phyloP scores from a whole-genome alignment of 257 asterid species.

The Nicotiana sylvestris region DNA sequence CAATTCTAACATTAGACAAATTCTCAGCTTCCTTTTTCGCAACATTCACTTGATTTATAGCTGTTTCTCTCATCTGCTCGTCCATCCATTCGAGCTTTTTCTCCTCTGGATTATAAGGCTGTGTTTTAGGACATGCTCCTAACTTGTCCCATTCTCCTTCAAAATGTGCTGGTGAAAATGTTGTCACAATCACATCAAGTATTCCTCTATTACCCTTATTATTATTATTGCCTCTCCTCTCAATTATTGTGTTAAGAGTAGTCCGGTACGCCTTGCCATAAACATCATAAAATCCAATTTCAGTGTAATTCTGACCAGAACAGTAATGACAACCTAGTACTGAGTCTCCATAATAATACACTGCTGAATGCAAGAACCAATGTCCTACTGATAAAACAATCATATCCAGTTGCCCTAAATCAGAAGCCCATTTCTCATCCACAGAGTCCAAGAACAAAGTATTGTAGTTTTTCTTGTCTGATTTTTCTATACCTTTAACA shows the following conservation, averaged over 20 bases:
- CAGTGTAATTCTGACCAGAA: slow-evolving; percentile 34
- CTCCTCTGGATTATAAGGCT: slow-evolving; percentile 43
- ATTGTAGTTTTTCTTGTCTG: slow-evolving; percentile 26
- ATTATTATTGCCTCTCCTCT: slow-evolving; percentile 9
- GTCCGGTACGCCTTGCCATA: slow-evolving; percentile 49
- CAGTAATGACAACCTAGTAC: slow-evolving; percentile 62
- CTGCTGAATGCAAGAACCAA: slow-evolving; percentile 59
- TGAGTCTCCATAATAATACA: slow-evolving; percentile 29
- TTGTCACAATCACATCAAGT: slow-evolving; percentile 40
- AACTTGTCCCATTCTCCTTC: slow-evolving; percentile 84
- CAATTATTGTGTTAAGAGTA: slow-evolving; percentile 28
- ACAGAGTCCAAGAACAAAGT: slow-evolving; percentile 41
- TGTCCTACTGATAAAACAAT: slow-evolving; percentile 64
- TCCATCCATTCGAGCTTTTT: slow-evolving; percentile 47
- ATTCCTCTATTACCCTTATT: background rate
- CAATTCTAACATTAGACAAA: slow-evolving; percentile 29
- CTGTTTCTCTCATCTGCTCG: slow-evolving; percentile 60
- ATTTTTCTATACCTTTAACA: slow-evolving; percentile 61
- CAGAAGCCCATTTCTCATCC: slow-evolving; percentile 62
- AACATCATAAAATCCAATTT: slow-evolving; percentile 54
- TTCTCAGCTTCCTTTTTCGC: slow-evolving; percentile 27
- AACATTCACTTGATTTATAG: slow-evolving; percentile 29
- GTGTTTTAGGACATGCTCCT: slow-evolving; percentile 63
- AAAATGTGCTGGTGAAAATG: slow-evolving; percentile 75
- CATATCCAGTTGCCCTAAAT: slow-evolving; percentile 38